Base-by-base conservation (phyloP, 768 basidiomycete species). In the Collybia sp. region DNA sequence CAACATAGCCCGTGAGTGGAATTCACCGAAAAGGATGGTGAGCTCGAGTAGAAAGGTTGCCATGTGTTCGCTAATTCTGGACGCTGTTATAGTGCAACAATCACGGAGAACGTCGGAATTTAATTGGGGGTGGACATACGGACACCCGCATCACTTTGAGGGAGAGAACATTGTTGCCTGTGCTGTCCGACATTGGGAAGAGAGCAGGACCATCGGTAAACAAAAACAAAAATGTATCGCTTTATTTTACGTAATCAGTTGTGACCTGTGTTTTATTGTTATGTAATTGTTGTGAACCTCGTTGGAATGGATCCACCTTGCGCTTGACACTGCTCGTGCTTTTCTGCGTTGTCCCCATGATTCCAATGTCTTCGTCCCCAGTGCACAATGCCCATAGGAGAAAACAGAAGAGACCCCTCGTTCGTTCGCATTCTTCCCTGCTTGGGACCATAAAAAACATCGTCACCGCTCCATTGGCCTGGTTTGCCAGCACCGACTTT, bases 121-220 rank as follows among this genome's bases (percentile, higher is more conserved):
- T 39, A 20, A 45, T 47, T 20, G 53, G 45, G 40, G 45, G 30
- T 49, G 38, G 44, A 82, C 88, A 65, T 67, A 92, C 89, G 61
- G 88, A 91, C 48, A 89, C 77, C 44, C 89, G 79, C 85, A 92
- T 92, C 47, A 91, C 89, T 64, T 92, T 92, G 54, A 92, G 70
- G 3, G 89, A 84, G 35, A 92, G 60, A 32, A 83, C 68, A 61
- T 90, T 25, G 25, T 25, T 25, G 25, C 25, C 25, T 4, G 25
- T 3, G 8, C 8, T 3, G 25, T 25, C 25, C 8, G 25, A 25
- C 25, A 25, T 25, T 25, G 8, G 3, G 25, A 25, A n/a, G n/a
- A n/a, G n/a, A n/a, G n/a, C n/a, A n/a, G n/a, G n/a, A n/a, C n/a
- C n/a, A n/a, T n/a, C n/a, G n/a, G n/a, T n/a, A n/a, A n/a, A n/a